Conservation (phyloP, 2,329 filamentous ascomycete genomes). For the Xylariales sp. region DNA sequence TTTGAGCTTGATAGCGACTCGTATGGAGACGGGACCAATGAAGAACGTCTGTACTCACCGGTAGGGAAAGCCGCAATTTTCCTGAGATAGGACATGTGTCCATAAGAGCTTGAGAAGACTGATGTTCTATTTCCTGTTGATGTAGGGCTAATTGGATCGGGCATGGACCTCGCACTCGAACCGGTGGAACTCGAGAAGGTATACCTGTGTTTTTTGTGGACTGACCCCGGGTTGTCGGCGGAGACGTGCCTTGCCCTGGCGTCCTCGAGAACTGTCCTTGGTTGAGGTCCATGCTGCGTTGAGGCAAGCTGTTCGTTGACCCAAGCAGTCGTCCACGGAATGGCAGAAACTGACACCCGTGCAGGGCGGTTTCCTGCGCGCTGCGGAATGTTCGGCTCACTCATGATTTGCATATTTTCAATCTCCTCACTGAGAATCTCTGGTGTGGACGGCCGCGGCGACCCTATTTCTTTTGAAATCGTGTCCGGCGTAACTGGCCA, state of each 20-base stretch:
- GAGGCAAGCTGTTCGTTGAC: conserved; percentile 18
- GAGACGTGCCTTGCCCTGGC: conserved; percentile 10
- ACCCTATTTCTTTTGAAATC: not conserved
- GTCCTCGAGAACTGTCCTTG: conserved; percentile 16
- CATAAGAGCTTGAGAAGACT: conserved; percentile 17
- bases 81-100: conserved; percentile 14
- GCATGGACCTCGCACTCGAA: not conserved
- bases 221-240: not conserved
- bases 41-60: conserved; percentile 18
- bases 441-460: conserved; percentile 16
- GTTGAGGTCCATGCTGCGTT: conserved; percentile 12
- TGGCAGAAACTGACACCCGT: conserved; percentile 5
- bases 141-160: not conserved
- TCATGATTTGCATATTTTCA: conserved; percentile 9
- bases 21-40: conserved; percentile 9
- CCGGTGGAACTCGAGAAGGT: not conserved
- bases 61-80: conserved; percentile 13
- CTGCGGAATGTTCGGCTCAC: conserved; percentile 1
- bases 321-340: conserved; percentile 18
- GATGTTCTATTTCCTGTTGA: conserved; percentile 10
- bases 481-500: not conserved
- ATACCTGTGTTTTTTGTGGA: not conserved
- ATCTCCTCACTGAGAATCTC: conserved; percentile 19
- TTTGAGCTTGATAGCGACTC: not conserved
- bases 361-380: not conserved